Evolutionary conservation across 164 flowering plant species (phyloP), one percentile per base, ranked within the genome.

Genomic region (Annona squamosa): DNA sequence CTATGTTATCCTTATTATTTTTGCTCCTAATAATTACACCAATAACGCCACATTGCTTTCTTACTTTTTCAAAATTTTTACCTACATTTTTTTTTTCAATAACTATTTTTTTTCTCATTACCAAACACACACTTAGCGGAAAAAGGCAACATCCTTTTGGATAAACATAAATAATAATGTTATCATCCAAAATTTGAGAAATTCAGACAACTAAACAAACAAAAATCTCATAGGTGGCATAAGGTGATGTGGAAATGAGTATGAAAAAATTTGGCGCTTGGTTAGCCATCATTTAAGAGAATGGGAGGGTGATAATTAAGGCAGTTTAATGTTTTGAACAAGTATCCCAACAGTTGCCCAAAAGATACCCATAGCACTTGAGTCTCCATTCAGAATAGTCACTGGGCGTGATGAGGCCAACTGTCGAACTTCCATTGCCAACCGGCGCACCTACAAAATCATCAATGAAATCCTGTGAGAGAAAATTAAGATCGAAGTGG

Each of bases 341-440:
- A 26, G 65, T 18, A 70, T 65, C 61, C 13, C 26, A 63, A 46
- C 4, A 43, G 45, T 65, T 46, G 52, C 37, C 37, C 5, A 76
- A 46, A 61, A 44, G n/a, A 68, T 84, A 86, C 90, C 91, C 67
- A 71, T 67, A 74, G 79, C 78, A 66, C 87, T 78, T 75, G 89
- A 82, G 79, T 62, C 75, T 61, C 91, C 93, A 90, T 90, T 91
- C 18, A 90, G 74, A 75, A 89, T 87, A 69, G 94, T 92, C 45
- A 95, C 86, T 68, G 84, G 87, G 2, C 88, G 81, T 65, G 88
- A 47, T 10, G 88, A 81, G 74, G 87, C 87, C 16, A 92, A 74
- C 47, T 86, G 91, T 56, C 88, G 82, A 57, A 92, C 88, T 79
- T 94, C 97, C 84, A 77, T 78, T 67, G 93, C 89, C 71, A 94